Evolutionary conservation across 2,329 filamentous ascomycete species (phyloP).

Genomic region (Grosmannia clavigera): DNA sequence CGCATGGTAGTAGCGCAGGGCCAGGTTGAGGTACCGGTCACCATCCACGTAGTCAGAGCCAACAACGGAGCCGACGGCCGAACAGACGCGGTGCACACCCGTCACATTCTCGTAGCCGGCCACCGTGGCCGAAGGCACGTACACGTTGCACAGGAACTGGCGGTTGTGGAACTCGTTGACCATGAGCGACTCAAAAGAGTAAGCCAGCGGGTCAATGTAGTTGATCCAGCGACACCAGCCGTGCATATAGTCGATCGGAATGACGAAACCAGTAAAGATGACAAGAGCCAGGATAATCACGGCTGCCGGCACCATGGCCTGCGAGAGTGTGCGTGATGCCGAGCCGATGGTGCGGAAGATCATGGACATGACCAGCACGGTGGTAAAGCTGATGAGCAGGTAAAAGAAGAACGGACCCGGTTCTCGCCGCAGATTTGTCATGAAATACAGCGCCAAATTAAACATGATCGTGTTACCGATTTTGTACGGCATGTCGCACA

Average conservation of each 20-base stretch:
- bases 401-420: constrained; percentile 77
- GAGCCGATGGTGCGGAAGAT: constrained; percentile 74
- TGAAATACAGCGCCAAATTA: constrained; percentile 75
- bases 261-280: constrained; percentile 59
- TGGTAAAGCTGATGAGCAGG: constrained; percentile 60
- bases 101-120: constrained; percentile 24
- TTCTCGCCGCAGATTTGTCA: constrained; percentile 66
- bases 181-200: constrained; percentile 70
- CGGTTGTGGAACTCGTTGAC: constrained; percentile 68
- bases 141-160: constrained; percentile 39
- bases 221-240: constrained; percentile 76
- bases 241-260: constrained; percentile 56
- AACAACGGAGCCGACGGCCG: constrained; percentile 41
- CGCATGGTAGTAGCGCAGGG: constrained; percentile 41
- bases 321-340: constrained; percentile 55
- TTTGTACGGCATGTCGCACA: constrained; percentile 78
- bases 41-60: constrained; percentile 42
- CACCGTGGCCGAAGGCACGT: constrained; percentile 27
- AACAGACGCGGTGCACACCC: constrained; percentile 38
- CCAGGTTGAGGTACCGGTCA: constrained; percentile 40
- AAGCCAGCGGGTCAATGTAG: constrained; percentile 67
- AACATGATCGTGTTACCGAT: constrained; percentile 59
- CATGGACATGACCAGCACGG: constrained; percentile 71
- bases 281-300: constrained; percentile 53
- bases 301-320: constrained; percentile 48